phyloP scores from a whole-genome alignment of 352 stramenopile species.

The Pythium brachiatum region DNA sequence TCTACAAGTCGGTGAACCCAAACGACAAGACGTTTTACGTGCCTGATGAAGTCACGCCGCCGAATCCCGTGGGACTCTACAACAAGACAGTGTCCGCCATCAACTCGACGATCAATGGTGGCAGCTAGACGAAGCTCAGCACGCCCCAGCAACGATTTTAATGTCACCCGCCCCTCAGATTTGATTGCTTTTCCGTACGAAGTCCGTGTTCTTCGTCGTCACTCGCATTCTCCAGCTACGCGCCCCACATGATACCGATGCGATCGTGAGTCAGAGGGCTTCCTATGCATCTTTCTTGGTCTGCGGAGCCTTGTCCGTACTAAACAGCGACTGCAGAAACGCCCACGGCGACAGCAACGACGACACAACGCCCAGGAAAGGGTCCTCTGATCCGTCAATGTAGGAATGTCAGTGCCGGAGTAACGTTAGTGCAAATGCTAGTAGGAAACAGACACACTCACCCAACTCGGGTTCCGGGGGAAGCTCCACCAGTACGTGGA shows the following conservation, averaged over 20 bases:
- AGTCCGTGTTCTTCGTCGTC: neutral
- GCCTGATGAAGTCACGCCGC: conserved; percentile 79
- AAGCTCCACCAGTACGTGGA: neutral
- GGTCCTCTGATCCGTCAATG: neutral
- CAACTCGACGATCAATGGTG: conserved; percentile 46
- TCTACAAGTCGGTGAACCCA: conserved; percentile 80
- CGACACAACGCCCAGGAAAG: neutral
- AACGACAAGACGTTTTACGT: conserved; percentile 81
- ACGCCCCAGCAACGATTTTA: neutral
- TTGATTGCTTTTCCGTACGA: no score
- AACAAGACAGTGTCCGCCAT: conserved; percentile 72
- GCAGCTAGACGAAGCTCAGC: neutral
- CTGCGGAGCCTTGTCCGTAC: no score
- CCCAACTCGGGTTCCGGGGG: neutral
- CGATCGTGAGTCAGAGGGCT: no score
- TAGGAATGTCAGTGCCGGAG: neutral
- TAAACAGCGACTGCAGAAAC: neutral
- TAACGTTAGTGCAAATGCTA: no score
- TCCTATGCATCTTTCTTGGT: no score
- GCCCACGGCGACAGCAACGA: neutral
- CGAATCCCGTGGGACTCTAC: conserved; percentile 68
- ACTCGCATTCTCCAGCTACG: neutral
- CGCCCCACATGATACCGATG: no score
- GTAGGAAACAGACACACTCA: neutral
- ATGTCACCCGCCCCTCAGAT: neutral